phyloP scores from a whole-genome alignment of 805 yeast genomes.

The Kregervanrija fluxuum region DNA sequence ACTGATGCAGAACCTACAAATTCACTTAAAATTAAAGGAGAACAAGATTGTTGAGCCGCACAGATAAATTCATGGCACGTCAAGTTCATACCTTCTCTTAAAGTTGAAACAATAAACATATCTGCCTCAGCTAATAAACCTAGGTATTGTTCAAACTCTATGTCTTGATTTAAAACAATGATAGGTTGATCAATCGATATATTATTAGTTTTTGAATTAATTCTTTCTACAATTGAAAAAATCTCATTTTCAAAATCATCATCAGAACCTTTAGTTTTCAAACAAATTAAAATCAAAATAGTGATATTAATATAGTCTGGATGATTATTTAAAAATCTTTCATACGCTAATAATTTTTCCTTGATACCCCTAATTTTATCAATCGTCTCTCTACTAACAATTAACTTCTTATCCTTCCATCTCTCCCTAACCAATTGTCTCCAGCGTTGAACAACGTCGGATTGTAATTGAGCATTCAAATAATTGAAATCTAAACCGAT shows the following conservation, averaged over 20 bases:
- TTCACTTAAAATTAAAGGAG: constrained; percentile 83
- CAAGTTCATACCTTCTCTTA: constrained; percentile 95
- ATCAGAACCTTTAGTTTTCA: constrained; percentile 47
- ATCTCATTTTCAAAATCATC: constrained; percentile 66
- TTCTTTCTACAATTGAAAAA: constrained; percentile 72
- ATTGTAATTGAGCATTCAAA: constrained; percentile 38
- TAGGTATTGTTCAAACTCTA: constrained; percentile 82
- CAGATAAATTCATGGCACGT: constrained; percentile 92
- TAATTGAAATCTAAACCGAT: constrained; percentile 73
- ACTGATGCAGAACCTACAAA: constrained; percentile 92
- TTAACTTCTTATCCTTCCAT: constrained; percentile 65
- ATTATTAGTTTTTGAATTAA: constrained; percentile 68
- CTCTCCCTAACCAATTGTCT: constrained; percentile 63
- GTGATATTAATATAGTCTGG: constrained; percentile 65
- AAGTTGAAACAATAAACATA: constrained; percentile 76
- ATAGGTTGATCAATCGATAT: constrained; percentile 78
- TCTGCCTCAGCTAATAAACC: constrained; percentile 85
- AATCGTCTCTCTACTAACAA: constrained; percentile 83
- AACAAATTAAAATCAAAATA: constrained; percentile 77
- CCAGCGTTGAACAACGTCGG: constrained; percentile 53
- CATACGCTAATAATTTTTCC: constrained; percentile 84
- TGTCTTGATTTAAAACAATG: constrained; percentile 79
- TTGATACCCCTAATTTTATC: constrained; percentile 84
- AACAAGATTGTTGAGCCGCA: constrained; percentile 60
- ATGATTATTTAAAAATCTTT: constrained; percentile 59